phyloP scores from a whole-genome alignment of 1,284 basidiomycete genomes.

The Inonotus hispidus region DNA sequence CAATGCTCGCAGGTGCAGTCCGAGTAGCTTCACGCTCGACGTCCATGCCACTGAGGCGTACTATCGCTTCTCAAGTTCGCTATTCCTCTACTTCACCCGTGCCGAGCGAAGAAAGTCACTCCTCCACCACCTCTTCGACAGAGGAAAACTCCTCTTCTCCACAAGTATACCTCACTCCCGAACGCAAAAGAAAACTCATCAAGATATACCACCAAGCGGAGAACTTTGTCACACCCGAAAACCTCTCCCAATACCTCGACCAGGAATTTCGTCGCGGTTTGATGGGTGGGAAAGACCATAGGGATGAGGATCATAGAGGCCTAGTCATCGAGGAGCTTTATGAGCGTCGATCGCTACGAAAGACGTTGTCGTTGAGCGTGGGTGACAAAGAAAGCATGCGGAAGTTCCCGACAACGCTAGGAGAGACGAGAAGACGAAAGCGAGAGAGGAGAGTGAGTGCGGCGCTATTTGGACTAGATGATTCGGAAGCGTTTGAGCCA shows the following conservation, averaged over 20 bases:
- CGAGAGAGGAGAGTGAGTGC: slow-evolving; percentile 1
- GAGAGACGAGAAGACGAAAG: background rate
- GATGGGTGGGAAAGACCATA: background rate
- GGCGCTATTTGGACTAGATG: slow-evolving; percentile 16
- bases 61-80: background rate
- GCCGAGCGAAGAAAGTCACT: background rate
- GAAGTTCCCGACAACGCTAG: background rate
- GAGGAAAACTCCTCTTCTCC: background rate
- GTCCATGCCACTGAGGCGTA: background rate
- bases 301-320: background rate
- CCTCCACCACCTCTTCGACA: background rate
- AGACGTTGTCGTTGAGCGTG: background rate
- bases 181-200: slow-evolving; percentile 18
- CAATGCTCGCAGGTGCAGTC: background rate
- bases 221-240: slow-evolving; percentile 13
- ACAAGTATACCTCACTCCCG: slow-evolving; percentile 11
- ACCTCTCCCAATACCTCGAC: slow-evolving; percentile 16
- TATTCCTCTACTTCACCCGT: background rate
- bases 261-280: background rate
- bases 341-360: background rate
- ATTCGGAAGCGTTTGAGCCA: background rate
- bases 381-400: background rate
- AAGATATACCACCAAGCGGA: slow-evolving; percentile 17
- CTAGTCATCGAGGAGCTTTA: background rate
- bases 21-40: background rate